These are phyloP conservation scores for Azolla pinnata DNA, from an alignment of 75 land plant species.

Conservation along the genomic window DNA sequence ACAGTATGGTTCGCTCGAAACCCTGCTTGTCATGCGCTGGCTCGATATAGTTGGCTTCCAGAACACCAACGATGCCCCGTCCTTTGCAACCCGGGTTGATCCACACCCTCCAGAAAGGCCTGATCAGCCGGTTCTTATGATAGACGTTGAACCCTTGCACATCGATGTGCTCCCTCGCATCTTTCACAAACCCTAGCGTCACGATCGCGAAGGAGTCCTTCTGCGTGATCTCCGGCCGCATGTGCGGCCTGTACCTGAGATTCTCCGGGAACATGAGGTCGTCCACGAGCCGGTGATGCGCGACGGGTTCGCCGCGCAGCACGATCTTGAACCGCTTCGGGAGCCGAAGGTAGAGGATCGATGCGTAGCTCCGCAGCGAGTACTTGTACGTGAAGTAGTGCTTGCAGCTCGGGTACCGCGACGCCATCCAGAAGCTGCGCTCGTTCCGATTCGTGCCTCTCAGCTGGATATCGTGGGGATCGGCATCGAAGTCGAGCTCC, in stretches of 20 bases:
- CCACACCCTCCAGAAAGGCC: slow-evolving; percentile 96
- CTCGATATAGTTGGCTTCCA: slow-evolving; percentile 95
- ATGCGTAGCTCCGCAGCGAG: slow-evolving; percentile 81
- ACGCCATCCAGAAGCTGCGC: slow-evolving; percentile 56
- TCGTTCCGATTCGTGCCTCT: slow-evolving; percentile 72
- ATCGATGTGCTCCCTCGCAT: slow-evolving; percentile 77
- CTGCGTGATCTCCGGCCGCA: slow-evolving; percentile 21
- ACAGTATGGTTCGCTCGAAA: slow-evolving; percentile 79
- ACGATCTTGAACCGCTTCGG: slow-evolving; percentile 56
- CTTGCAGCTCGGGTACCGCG: slow-evolving; percentile 48
- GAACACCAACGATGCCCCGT: slow-evolving; percentile 72
- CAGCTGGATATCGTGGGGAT: slow-evolving; percentile 64
- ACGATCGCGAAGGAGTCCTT: slow-evolving; percentile 48
- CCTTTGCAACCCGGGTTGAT: slow-evolving; percentile 83
- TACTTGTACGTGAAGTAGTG: slow-evolving; percentile 68
- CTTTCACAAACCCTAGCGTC: slow-evolving; percentile 89
- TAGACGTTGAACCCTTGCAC: slow-evolving; percentile 95
- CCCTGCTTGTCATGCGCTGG: slow-evolving; percentile 99
- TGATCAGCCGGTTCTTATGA: slow-evolving; percentile 92
- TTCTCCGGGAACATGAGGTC: slow-evolving; percentile 65
- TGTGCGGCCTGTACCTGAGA: slow-evolving; percentile 57
- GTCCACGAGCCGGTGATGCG: slow-evolving; percentile 70
- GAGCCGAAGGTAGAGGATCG: slow-evolving; percentile 73
- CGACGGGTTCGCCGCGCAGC: slow-evolving; percentile 73
- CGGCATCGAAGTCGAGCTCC: slow-evolving; percentile 73